Evolutionary conservation across 306 rosid genomes (phyloP).

Genomic region (Malus fusca): DNA sequence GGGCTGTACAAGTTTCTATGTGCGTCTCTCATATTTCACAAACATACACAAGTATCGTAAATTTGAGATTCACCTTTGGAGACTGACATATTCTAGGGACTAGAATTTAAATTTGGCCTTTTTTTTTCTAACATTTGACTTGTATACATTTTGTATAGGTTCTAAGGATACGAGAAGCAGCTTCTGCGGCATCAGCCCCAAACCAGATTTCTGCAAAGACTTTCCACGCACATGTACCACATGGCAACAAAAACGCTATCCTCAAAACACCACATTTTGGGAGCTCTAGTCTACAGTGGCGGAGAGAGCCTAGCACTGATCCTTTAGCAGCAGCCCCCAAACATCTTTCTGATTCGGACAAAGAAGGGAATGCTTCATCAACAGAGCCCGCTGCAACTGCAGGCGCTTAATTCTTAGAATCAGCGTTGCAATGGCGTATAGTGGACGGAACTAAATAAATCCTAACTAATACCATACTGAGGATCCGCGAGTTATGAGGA

Average conservation of each 20-base stretch:
- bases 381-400: not conserved
- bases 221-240: not conserved
- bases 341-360: not conserved
- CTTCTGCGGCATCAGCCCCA: slow-evolving; percentile 8
- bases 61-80: not conserved
- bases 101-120: not conserved
- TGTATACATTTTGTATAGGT: slow-evolving; percentile 5
- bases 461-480: not conserved
- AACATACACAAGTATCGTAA: not conserved
- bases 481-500: not conserved
- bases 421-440: not conserved
- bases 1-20: not conserved
- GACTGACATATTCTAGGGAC: not conserved
- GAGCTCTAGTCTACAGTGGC: slow-evolving; percentile 10
- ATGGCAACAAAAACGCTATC: not conserved
- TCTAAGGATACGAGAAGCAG: not conserved
- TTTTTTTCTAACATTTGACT: not conserved
- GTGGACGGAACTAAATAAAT: not conserved
- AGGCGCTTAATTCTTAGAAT: not conserved
- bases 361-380: not conserved
- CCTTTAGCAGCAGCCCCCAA: not conserved
- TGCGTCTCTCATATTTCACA: not conserved
- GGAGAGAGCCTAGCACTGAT: not conserved
- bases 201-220: not conserved
- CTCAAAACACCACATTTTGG: not conserved